A percentile compares a stretch with the other conserved stretches of the same genome.
Conservation (phyloP, 129 eudicot species). For the Calendula officinalis region DNA sequence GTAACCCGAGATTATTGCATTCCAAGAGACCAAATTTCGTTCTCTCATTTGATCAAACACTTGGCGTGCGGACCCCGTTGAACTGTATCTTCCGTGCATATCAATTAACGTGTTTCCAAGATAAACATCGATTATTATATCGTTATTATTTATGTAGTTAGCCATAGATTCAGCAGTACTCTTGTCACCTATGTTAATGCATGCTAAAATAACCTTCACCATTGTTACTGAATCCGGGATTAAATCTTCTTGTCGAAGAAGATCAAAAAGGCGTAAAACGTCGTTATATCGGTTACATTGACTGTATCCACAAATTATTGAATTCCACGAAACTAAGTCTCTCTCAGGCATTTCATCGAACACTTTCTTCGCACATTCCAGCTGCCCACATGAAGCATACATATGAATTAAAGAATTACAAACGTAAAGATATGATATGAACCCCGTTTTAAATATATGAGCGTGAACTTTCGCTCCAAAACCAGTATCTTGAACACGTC, state of each 20-base stretch:
- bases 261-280: conserved; percentile 46
- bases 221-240: conserved; percentile 57
- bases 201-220: conserved; percentile 64
- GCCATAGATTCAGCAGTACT: conserved; percentile 38
- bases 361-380: conserved; percentile 43
- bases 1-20: conserved; percentile 52
- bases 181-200: conserved; percentile 49
- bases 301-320: conserved; percentile 60
- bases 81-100: conserved; percentile 53
- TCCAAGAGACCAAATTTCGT: conserved; percentile 64
- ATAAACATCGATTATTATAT: conserved; percentile 54
- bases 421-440: conserved; percentile 47
- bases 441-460: conserved; percentile 55
- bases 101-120: conserved; percentile 71
- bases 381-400: conserved; percentile 47
- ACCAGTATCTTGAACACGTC: conserved; percentile 34
- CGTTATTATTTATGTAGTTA: conserved; percentile 38
- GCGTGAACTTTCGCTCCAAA: conserved; percentile 51
- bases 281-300: conserved; percentile 41
- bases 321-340: conserved; percentile 69
- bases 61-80: conserved; percentile 34
- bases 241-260: conserved; percentile 40
- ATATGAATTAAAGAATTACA: conserved; percentile 58
- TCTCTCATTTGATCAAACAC: conserved; percentile 55
- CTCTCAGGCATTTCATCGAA: conserved; percentile 62